Evolutionary conservation across 2,329 filamentous ascomycete species (phyloP).

Genomic region (Cercospora berteroae): DNA sequence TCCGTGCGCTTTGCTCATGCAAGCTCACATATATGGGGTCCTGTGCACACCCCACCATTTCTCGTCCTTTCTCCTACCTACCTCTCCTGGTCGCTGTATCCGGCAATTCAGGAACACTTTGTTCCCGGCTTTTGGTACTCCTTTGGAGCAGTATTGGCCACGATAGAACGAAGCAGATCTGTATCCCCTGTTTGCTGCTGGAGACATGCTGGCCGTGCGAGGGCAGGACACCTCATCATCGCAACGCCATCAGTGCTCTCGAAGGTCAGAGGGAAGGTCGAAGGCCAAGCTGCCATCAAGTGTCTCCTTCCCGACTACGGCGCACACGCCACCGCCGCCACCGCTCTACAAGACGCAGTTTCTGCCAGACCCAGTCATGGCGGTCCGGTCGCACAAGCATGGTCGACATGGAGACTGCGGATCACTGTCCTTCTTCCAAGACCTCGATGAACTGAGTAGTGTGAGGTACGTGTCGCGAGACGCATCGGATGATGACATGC

Average conservation of each 20-base stretch:
- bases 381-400: not conserved
- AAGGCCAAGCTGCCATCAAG: not conserved
- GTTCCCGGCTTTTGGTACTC: not conserved
- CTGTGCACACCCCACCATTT: constrained; percentile 16
- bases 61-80: constrained; percentile 8
- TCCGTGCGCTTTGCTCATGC: constrained; percentile 12
- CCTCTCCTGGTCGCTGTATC: not conserved
- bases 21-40: constrained; percentile 15
- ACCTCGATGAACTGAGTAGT: not conserved
- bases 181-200: not conserved
- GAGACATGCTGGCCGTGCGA: not conserved
- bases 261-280: not conserved
- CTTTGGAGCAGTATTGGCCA: not conserved
- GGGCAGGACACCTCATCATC: not conserved
- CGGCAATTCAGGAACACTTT: not conserved
- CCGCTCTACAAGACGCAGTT: constrained; percentile 17
- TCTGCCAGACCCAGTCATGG: constrained; percentile 4
- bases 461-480: not conserved
- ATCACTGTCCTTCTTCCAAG: not conserved
- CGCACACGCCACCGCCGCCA: constrained; percentile 11
- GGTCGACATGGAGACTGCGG: not conserved
- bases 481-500: constrained; percentile 3
- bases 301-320: not conserved
- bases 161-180: not conserved
- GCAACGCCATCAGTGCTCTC: not conserved